Conservation (phyloP, 2,329 filamentous ascomycete genomes). For the Epichloe glyceriae region DNA sequence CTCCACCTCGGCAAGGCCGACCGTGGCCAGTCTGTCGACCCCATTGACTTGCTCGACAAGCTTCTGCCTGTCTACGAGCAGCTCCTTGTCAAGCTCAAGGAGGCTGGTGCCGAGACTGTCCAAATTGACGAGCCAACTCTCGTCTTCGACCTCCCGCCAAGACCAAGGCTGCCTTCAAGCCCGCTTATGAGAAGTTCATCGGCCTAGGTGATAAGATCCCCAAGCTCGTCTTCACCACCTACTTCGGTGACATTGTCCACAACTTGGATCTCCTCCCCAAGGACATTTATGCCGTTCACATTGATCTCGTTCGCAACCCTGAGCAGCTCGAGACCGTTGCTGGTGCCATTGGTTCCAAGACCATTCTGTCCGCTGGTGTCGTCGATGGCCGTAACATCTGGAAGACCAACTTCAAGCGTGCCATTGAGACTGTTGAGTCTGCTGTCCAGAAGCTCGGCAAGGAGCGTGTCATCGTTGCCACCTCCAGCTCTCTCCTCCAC, state of each 20-base stretch:
- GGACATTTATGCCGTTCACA: constrained; percentile 72
- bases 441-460: constrained; percentile 92
- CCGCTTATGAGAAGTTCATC: constrained; percentile 82
- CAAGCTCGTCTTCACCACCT: constrained; percentile 83
- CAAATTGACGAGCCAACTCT: constrained; percentile 98
- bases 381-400: constrained; percentile 99
- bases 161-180: constrained; percentile 95
- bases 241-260: constrained; percentile 99
- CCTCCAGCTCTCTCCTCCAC: constrained; percentile 95
- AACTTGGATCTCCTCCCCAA: constrained; percentile 84
- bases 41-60: constrained; percentile 86
- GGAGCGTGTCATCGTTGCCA: constrained; percentile 93
- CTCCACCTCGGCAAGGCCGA: constrained; percentile 96
- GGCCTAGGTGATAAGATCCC: constrained; percentile 68
- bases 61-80: constrained; percentile 91
- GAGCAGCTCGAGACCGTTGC: constrained; percentile 88
- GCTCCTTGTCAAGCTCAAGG: constrained; percentile 86
- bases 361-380: constrained; percentile 86
- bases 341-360: constrained; percentile 71
- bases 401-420: constrained; percentile 98
- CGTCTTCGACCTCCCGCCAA: constrained; percentile 84
- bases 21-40: constrained; percentile 82
- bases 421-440: constrained; percentile 79
- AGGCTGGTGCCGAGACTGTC: constrained; percentile 86
- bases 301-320: constrained; percentile 95